phyloP scores from a whole-genome alignment of 2,329 filamentous ascomycete species.

The Claviceps sp. region DNA sequence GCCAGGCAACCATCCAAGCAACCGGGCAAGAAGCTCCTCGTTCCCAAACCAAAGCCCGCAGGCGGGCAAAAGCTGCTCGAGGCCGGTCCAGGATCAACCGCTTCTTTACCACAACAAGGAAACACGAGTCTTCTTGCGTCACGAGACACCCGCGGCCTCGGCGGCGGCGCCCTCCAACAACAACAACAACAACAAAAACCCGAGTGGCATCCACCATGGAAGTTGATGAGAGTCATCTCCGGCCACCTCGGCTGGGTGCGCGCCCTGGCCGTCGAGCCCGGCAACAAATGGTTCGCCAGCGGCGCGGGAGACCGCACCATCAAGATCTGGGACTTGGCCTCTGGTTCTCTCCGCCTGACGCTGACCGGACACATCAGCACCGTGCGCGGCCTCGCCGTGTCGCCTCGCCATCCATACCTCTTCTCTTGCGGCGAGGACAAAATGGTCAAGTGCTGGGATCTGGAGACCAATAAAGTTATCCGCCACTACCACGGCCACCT shows the following conservation, averaged over 20 bases:
- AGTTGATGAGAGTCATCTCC: conserved; percentile 93
- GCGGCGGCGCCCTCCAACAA: conserved; percentile 7
- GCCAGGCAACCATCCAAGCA: conserved; percentile 55
- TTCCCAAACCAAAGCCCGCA: conserved; percentile 13
- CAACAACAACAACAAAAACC: conserved; percentile 49
- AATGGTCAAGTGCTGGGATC: conserved; percentile 99
- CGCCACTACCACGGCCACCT: conserved; percentile 95
- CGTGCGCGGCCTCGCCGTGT: conserved; percentile 82
- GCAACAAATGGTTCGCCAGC: conserved; percentile 95
- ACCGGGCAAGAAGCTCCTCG: conserved; percentile 12
- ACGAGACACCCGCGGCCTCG: conserved; percentile 11
- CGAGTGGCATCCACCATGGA: conserved; percentile 97
- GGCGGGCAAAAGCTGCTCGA: conserved; percentile 27
- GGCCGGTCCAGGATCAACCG: conserved; percentile 11
- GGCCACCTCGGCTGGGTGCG: conserved; percentile 95
- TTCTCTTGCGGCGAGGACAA: conserved; percentile 98
- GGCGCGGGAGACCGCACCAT: conserved; percentile 93
- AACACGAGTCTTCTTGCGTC: conserved; percentile 18
- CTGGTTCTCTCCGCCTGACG: conserved; percentile 70
- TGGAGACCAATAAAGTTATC: conserved; percentile 99
- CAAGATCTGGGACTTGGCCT: conserved; percentile 96
- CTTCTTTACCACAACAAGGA: not conserved
- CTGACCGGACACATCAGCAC: conserved; percentile 91
- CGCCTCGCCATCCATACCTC: conserved; percentile 84
- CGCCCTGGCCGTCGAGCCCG: conserved; percentile 78